These are phyloP conservation scores for Saccharomycopsis hybrid DNA, from an alignment of 1,139 yeast genomes.

Conservation along the genomic window DNA sequence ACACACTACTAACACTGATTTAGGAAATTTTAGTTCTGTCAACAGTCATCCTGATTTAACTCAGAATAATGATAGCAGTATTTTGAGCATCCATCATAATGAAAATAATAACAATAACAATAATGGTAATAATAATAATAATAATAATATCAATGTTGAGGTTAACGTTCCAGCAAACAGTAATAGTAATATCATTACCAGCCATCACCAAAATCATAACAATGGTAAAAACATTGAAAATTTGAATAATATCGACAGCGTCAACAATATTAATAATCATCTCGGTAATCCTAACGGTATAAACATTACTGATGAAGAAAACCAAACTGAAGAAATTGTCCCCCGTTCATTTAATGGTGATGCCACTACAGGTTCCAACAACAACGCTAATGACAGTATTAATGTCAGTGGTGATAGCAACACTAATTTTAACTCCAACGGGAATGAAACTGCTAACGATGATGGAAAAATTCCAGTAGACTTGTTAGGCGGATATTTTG, in stretches of 20 bases:
- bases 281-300: neutral
- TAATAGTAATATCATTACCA: no score
- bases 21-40: neutral
- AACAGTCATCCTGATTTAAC: neutral
- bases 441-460: no score
- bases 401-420: slow-evolving; percentile 17
- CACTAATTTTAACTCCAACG: neutral
- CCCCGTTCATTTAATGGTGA: neutral
- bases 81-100: neutral
- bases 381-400: neutral
- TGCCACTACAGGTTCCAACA: neutral
- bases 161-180: no score
- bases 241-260: no score
- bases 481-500: slow-evolving; percentile 10
- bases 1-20: neutral
- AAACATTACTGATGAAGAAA: slow-evolving; percentile 17
- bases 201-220: no score
- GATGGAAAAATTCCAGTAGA: slow-evolving; percentile 4
- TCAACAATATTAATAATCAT: no score
- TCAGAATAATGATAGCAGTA: neutral
- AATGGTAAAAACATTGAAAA: no score
- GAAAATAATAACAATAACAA: no score
- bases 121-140: no score
- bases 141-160: no score
- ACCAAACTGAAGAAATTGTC: no score